These are phyloP conservation scores for Blepharisma stoltei DNA, from an alignment of 73 alveolate genomes.

Conservation along the genomic window DNA sequence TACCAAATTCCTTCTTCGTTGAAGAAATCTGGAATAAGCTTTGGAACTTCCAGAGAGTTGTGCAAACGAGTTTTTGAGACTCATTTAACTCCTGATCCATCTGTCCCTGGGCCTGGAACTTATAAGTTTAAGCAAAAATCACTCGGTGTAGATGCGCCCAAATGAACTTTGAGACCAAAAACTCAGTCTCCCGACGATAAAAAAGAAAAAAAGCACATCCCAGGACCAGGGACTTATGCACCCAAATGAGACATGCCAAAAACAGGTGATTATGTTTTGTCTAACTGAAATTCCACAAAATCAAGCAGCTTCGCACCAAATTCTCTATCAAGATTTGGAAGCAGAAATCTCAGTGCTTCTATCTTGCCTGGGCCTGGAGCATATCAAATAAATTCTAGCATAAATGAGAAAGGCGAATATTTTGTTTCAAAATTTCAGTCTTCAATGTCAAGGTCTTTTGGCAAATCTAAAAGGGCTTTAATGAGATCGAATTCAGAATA, in stretches of 20 bases:
- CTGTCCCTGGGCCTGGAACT: conserved; percentile 77
- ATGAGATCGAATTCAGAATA: conserved; percentile 1
- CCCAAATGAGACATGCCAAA: conserved; percentile 31
- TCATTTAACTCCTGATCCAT: conserved; percentile 50
- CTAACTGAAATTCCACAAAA: not conserved
- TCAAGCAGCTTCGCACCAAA: too few relatives aligned
- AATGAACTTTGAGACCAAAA: conserved; percentile 44
- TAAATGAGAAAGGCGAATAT: conserved; percentile 36
- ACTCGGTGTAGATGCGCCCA: conserved; percentile 41
- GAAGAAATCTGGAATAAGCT: conserved; percentile 33
- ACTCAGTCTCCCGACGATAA: conserved; percentile 23
- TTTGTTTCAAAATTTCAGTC: conserved; percentile 42
- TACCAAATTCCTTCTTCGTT: not conserved
- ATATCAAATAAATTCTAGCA: conserved; percentile 25
- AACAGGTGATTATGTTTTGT: not conserved
- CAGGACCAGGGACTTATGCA: conserved; percentile 72
- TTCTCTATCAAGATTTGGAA: too few relatives aligned
- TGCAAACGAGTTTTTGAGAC: conserved; percentile 40
- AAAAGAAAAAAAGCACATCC: conserved; percentile 28
- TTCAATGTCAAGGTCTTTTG: conserved; percentile 32
- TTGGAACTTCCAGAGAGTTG: conserved; percentile 51
- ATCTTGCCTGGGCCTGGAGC: too few relatives aligned
- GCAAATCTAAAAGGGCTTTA: too few relatives aligned
- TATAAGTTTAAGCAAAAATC: conserved; percentile 35
- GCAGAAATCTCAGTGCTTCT: too few relatives aligned